These are phyloP conservation scores for Rosellinia necatrix DNA, from an alignment of 2,329 filamentous ascomycete species.

Conservation along the genomic window DNA sequence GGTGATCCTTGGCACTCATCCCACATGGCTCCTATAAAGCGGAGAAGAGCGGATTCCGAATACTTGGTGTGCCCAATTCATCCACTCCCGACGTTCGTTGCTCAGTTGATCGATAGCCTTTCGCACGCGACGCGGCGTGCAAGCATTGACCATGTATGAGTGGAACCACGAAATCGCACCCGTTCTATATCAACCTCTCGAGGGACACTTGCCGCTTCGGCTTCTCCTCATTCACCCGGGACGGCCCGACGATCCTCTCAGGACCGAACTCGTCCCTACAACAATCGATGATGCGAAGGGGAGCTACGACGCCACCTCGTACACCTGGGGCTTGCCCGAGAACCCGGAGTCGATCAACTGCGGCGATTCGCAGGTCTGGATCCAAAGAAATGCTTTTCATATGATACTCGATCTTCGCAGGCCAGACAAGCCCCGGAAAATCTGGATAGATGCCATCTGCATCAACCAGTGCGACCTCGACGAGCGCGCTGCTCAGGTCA, in stretches of 20 bases:
- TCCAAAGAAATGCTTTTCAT: constrained; percentile 33
- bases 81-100: too few species aligned
- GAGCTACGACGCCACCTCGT: constrained; percentile 33
- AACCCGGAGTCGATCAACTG: constrained; percentile 28
- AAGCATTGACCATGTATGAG: constrained; percentile 24
- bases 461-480: constrained; percentile 32
- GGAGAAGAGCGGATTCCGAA: background rate
- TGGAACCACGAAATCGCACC: constrained; percentile 39
- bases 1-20: background rate
- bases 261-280: constrained; percentile 29
- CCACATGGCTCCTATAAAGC: background rate
- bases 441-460: constrained; percentile 36
- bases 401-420: constrained; percentile 32
- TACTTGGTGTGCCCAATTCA: background rate
- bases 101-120: too few species aligned
- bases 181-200: constrained; percentile 39
- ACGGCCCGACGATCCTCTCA: constrained; percentile 16
- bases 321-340: constrained; percentile 34
- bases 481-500: constrained; percentile 33
- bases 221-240: constrained; percentile 30
- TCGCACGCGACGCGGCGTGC: background rate
- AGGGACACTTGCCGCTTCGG: constrained; percentile 25
- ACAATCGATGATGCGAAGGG: constrained; percentile 26
- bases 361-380: constrained; percentile 21
- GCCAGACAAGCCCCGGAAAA: constrained; percentile 18